Evolutionary conservation across 352 stramenopile species (phyloP).

Genomic region (Phytopythium montanum): DNA sequence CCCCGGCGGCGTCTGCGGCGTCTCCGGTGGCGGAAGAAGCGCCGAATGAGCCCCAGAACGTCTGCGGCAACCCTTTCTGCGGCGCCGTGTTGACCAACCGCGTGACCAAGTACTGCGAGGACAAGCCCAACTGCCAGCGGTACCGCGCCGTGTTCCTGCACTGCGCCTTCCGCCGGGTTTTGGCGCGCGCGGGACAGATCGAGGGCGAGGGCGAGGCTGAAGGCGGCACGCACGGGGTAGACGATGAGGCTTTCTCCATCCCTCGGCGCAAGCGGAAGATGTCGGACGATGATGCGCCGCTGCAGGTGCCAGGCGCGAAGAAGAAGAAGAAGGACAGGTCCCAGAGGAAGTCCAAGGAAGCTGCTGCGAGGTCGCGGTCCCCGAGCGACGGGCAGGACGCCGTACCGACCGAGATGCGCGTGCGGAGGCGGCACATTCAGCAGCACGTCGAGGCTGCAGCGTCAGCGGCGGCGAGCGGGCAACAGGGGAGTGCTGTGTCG

Average conservation of each 20-base stretch:
- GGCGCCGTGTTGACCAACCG: slow-evolving; percentile 31
- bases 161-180: slow-evolving; percentile 23
- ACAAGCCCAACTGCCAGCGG: slow-evolving; percentile 45
- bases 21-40: neutral
- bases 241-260: slow-evolving; percentile 22
- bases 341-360: slow-evolving; percentile 15
- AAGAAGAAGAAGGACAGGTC: slow-evolving; percentile 17
- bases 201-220: slow-evolving; percentile 3
- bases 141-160: slow-evolving; percentile 50
- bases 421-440: slow-evolving; percentile 9
- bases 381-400: neutral
- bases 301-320: slow-evolving; percentile 8
- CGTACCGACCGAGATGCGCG: slow-evolving; percentile 9
- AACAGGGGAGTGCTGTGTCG: neutral
- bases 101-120: slow-evolving; percentile 39
- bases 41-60: slow-evolving; percentile 4
- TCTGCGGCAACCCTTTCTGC: slow-evolving; percentile 58
- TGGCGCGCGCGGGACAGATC: slow-evolving; percentile 11
- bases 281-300: slow-evolving; percentile 2
- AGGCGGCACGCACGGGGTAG: too few species aligned
- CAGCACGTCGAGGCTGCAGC: neutral
- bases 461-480: neutral
- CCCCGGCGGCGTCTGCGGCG: neutral
- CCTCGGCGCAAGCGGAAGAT: slow-evolving; percentile 17
- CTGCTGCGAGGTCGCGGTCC: neutral